Evolutionary conservation across 305 asterid genomes (phyloP), one percentile per base, ranked within the genome.

Genomic region (Plantago lanceolata): DNA sequence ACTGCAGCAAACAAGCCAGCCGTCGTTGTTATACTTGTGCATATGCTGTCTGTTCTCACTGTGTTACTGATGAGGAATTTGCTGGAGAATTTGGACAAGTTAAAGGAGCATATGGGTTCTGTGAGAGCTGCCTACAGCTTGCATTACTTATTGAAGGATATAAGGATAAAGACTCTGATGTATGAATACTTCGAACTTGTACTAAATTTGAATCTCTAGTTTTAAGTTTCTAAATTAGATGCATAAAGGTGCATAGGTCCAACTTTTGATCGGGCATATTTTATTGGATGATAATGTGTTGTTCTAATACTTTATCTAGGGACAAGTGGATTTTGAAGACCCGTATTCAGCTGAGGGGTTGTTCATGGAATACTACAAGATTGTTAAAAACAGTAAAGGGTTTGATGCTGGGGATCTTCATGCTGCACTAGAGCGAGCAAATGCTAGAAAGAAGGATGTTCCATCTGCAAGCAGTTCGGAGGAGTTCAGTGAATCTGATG

Each of bases 81-180:
- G 29, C 5, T n/a, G 51, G 74, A 6, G 76, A 71, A 18, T 77
- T 90, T n/a, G n/a, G n/a, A n/a, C n/a, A n/a, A n/a, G n/a, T n/a
- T n/a, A n/a, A n/a, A n/a, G n/a, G n/a, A n/a, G 63, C 75, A 54
- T 57, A 70, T 67, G 99, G 99, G 28, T 87, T 93, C 75, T 93
- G 99, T 76, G 17, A 63, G 21, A 4, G 4, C 44, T 93, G 99
- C 78, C 75, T 88, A 61, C 70, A 79, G 69, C 85, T 84, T 55
- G 96, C 78, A 29, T 56, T 82, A 63, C 84, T 93, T 68, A 79
- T 93, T 56, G 97, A 90, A 70, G 92, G 76, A 24, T 65, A 67
- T 44, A 66, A 9, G 75, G 75, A 76, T 71, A 63, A 61, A 50
- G 88, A 88, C 72, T 84, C 96, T 60, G 87, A 85, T 58, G 92